Evolutionary conservation across 1,284 basidiomycete species (phyloP).

Genomic region (Pseudozyma pruni): DNA sequence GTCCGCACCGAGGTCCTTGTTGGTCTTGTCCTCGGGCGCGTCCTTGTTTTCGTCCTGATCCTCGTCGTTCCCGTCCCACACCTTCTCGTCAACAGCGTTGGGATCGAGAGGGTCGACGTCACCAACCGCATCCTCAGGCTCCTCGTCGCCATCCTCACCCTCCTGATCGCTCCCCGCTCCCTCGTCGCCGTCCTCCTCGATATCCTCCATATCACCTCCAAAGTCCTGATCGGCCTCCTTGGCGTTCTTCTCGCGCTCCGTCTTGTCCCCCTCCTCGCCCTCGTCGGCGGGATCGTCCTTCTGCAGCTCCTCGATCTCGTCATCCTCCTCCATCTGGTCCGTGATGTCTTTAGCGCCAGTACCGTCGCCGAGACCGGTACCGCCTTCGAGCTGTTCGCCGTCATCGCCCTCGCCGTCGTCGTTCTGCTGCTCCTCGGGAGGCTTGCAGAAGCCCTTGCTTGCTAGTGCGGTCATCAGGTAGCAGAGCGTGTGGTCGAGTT

Average conservation of each 20-base stretch:
- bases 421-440: slow-evolving; percentile 55
- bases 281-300: slow-evolving; percentile 74
- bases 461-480: slow-evolving; percentile 80
- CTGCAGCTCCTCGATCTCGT: slow-evolving; percentile 91
- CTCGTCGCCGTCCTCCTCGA: slow-evolving; percentile 71
- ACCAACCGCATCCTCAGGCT: slow-evolving; percentile 83
- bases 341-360: slow-evolving; percentile 71
- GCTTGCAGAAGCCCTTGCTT: slow-evolving; percentile 82
- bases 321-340: slow-evolving; percentile 74
- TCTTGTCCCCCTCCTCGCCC: slow-evolving; percentile 68
- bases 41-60: slow-evolving; percentile 70
- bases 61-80: slow-evolving; percentile 90
- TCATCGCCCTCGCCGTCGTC: slow-evolving; percentile 51
- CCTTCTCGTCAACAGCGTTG: slow-evolving; percentile 89
- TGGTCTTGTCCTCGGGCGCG: slow-evolving; percentile 66
- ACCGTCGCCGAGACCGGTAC: slow-evolving; percentile 66
- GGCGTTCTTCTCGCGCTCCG: slow-evolving; percentile 72
- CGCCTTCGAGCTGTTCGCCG: slow-evolving; percentile 60
- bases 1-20: slow-evolving; percentile 67
- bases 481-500: slow-evolving; percentile 82
- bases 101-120: slow-evolving; percentile 88
- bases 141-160: slow-evolving; percentile 71
- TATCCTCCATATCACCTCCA: slow-evolving; percentile 79
- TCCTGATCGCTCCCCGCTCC: slow-evolving; percentile 72
- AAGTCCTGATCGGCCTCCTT: slow-evolving; percentile 73